Evolutionary conservation across 768 basidiomycete genomes (phyloP).

Genomic region (Tulasnella sp.): DNA sequence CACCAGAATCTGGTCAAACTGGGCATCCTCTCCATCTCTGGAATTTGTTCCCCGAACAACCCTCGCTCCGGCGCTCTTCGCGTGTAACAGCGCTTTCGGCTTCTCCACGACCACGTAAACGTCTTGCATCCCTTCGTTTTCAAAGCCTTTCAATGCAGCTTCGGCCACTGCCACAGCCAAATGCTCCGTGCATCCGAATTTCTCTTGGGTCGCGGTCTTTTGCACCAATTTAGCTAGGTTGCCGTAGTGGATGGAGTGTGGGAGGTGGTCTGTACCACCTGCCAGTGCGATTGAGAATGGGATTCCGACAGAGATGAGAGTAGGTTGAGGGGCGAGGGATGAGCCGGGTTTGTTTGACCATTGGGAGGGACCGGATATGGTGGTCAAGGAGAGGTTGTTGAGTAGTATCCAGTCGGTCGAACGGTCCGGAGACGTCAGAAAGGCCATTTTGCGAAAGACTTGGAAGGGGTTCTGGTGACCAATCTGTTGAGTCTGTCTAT

Average conservation of each 20-base stretch:
- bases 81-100: constrained; percentile 57
- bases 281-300: constrained; percentile 55
- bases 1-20: constrained; percentile 48
- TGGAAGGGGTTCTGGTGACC: not conserved
- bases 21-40: constrained; percentile 10
- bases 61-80: constrained; percentile 46
- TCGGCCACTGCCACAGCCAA: constrained; percentile 51
- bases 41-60: not conserved
- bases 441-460: not conserved
- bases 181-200: constrained; percentile 54
- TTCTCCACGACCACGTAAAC: constrained; percentile 54
- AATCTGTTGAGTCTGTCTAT: not conserved
- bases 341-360: constrained; percentile 38
- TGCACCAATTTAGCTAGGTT: constrained; percentile 53
- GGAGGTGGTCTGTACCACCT: constrained; percentile 58
- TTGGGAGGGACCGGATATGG: constrained; percentile 40
- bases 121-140: constrained; percentile 42
- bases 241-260: constrained; percentile 68
- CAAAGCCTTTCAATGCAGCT: constrained; percentile 46
- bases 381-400: constrained; percentile 43
- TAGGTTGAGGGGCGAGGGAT: constrained; percentile 49
- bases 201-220: constrained; percentile 39
- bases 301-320: constrained; percentile 58
- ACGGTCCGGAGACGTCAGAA: not conserved
- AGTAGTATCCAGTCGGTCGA: constrained; percentile 43